phyloP scores from a whole-genome alignment of 495 filamentous ascomycete genomes.

The Penicillium verhagenii region DNA sequence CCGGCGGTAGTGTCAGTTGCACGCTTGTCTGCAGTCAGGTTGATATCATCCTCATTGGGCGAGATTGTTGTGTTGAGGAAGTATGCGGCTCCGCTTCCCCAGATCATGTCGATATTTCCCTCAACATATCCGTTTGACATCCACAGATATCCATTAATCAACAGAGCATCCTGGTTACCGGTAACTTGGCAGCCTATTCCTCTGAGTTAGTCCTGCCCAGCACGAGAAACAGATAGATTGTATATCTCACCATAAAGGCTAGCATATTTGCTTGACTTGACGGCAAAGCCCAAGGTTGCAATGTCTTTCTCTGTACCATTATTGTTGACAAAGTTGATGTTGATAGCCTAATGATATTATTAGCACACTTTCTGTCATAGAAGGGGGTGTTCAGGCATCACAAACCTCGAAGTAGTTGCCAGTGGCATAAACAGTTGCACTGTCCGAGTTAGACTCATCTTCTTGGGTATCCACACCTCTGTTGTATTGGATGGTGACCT shows the following conservation, averaged over 20 bases:
- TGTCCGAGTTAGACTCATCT: constrained; percentile 11
- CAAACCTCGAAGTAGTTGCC: constrained; percentile 11
- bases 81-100: constrained; percentile 37
- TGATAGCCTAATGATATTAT: not conserved
- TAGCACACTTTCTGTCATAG: not conserved
- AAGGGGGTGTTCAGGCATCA: too few species aligned
- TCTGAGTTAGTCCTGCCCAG: not conserved
- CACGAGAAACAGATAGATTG: not conserved
- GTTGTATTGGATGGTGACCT: constrained; percentile 17
- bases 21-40: constrained; percentile 44
- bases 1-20: constrained; percentile 3
- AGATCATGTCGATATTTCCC: constrained; percentile 18
- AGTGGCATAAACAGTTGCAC: constrained; percentile 12
- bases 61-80: constrained; percentile 56
- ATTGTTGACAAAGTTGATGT: constrained; percentile 14
- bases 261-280: constrained; percentile 15
- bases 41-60: constrained; percentile 40
- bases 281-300: constrained; percentile 9
- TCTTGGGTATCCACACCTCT: constrained; percentile 9
- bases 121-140: constrained; percentile 13
- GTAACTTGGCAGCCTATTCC: constrained; percentile 12
- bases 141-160: constrained; percentile 13
- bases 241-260: constrained; percentile 7
- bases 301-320: constrained; percentile 8
- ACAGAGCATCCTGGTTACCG: constrained; percentile 11